These are phyloP conservation scores for Acanthamoeba triangularis DNA, from an alignment of 208 protist species.

Conservation along the genomic window DNA sequence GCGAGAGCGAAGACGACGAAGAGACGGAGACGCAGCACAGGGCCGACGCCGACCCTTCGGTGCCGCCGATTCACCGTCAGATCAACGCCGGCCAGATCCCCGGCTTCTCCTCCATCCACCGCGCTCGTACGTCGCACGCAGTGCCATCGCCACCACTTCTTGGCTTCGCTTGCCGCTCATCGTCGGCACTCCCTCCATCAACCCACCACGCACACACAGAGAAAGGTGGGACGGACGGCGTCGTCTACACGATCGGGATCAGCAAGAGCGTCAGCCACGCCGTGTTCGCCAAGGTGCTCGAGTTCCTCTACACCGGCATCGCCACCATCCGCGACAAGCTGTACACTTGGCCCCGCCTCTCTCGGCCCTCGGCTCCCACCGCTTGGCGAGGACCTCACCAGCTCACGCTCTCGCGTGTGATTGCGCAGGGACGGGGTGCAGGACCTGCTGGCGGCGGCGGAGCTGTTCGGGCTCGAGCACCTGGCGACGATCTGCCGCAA, in stretches of 20 bases:
- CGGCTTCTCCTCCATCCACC: slow-evolving; percentile 39
- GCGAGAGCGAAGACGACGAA: neutral
- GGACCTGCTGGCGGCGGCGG: slow-evolving; percentile 44
- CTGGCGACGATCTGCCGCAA: slow-evolving; percentile 78
- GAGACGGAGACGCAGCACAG: neutral
- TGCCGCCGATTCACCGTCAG: neutral
- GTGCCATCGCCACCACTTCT: too few species aligned
- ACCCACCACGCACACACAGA: neutral
- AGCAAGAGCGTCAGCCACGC: neutral
- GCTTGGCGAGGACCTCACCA: too few species aligned
- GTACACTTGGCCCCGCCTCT: neutral
- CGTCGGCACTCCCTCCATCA: too few species aligned
- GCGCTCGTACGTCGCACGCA: neutral
- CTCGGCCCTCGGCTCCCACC: too few species aligned
- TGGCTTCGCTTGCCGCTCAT: too few species aligned
- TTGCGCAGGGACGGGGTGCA: slow-evolving; percentile 16
- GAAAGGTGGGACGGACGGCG: neutral
- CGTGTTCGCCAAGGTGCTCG: slow-evolving; percentile 58
- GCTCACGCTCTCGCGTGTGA: neutral
- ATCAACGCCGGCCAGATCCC: slow-evolving; percentile 27
- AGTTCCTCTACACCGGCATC: slow-evolving; percentile 80
- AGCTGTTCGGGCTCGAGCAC: slow-evolving; percentile 25
- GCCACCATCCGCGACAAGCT: slow-evolving; percentile 56
- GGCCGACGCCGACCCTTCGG: neutral
- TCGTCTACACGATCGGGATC: neutral